A percentile compares a stretch with the other conserved stretches of the same genome.
Conservation (phyloP, 495 filamentous ascomycete genomes). For the Hypoxylon fragiforme region DNA sequence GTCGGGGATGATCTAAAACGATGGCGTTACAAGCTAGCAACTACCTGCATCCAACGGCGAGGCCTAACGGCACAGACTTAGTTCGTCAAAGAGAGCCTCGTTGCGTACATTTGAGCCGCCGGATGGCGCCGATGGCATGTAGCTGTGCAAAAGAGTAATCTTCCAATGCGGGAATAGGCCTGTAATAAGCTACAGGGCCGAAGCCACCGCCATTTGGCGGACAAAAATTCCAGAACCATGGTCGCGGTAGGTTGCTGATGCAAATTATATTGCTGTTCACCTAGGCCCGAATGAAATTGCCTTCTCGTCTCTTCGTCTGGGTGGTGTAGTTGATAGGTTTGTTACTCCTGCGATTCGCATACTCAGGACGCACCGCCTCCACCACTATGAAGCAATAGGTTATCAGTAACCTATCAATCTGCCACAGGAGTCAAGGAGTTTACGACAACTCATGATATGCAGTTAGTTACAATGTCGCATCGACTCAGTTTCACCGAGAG, state of each 20-base stretch:
- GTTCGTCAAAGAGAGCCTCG: not conserved
- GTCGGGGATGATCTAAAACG: not conserved
- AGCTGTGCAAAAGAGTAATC: not conserved
- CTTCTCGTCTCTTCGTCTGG: not conserved
- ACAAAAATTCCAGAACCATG: not conserved
- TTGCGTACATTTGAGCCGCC: not conserved
- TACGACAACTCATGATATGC: too few relatives aligned
- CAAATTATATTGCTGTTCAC: not conserved
- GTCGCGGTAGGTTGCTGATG: not conserved
- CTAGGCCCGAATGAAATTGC: not conserved
- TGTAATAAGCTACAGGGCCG: not conserved
- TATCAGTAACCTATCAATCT: not conserved
- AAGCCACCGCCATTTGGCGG: conserved; percentile 5
- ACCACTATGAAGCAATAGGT: too few relatives aligned
- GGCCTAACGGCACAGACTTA: not conserved
- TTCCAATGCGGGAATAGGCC: not conserved
- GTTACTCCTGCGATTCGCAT: not conserved
- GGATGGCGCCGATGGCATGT: not conserved
- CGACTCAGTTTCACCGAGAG: not conserved
- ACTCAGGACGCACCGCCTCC: not conserved
- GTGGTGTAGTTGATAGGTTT: not conserved
- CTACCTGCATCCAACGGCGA: not conserved
- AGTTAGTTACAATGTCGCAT: not conserved
- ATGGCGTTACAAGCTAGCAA: not conserved
- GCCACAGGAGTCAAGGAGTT: not conserved